phyloP scores from a whole-genome alignment of 179 eudicot species.

The Beta lomatogona region DNA sequence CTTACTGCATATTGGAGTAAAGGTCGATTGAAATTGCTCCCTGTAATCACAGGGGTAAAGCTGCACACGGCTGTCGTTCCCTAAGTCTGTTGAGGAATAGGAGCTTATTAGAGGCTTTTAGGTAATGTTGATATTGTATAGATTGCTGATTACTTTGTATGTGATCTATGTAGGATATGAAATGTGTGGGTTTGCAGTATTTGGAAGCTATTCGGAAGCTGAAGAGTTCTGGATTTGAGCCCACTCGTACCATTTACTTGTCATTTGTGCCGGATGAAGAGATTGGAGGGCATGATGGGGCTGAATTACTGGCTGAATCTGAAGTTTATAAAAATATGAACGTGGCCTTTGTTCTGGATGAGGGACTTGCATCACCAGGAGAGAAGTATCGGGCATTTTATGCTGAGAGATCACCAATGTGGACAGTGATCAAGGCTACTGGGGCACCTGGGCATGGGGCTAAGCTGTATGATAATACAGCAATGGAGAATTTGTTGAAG shows the following conservation, averaged over 20 bases:
- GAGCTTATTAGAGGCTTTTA: not conserved
- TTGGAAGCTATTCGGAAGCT: constrained; percentile 77
- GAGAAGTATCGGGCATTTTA: constrained; percentile 69
- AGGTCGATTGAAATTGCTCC: not conserved
- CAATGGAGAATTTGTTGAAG: constrained; percentile 88
- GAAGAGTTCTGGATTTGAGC: constrained; percentile 56
- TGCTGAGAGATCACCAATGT: constrained; percentile 86
- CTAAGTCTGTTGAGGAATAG: not conserved
- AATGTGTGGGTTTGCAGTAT: constrained; percentile 91
- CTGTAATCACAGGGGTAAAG: not conserved
- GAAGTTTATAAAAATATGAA: constrained; percentile 61
- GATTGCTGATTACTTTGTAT: not conserved
- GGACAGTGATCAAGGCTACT: constrained; percentile 80
- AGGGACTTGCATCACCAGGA: constrained; percentile 74
- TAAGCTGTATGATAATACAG: constrained; percentile 82
- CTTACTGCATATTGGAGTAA: not conserved
- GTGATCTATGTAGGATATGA: constrained; percentile 62
- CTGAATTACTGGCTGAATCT: constrained; percentile 62
- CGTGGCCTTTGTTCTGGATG: constrained; percentile 83
- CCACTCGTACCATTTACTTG: constrained; percentile 67
- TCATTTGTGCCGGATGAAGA: constrained; percentile 97
- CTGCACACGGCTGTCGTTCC: not conserved
- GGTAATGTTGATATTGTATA: not conserved
- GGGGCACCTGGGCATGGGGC: constrained; percentile 99
- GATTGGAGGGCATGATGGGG: constrained; percentile 92